Conservation (phyloP, 495 filamentous ascomycete genomes). For the Mytilinidion resinicola region DNA sequence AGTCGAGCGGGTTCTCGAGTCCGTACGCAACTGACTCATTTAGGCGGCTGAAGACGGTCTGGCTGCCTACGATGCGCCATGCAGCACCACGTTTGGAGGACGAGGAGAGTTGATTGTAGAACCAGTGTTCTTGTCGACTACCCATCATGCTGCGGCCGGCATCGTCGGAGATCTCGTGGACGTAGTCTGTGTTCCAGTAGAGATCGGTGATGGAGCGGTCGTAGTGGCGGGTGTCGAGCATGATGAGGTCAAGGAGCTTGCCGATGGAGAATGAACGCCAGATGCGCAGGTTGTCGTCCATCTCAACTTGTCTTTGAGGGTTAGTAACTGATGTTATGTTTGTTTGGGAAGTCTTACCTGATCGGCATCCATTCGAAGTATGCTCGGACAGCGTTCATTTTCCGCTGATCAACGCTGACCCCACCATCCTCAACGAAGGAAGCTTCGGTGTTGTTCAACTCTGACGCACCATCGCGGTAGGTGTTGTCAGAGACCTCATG, state of each 20-base stretch:
- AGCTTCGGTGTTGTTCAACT: conserved; percentile 55
- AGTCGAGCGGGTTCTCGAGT: conserved; percentile 47
- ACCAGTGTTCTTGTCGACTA: conserved; percentile 60
- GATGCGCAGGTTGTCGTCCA: conserved; percentile 64
- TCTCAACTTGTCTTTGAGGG: conserved; percentile 49
- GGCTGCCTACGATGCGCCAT: conserved; percentile 62
- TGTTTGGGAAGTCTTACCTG: conserved; percentile 14
- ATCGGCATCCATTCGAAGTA: conserved; percentile 65
- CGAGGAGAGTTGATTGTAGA: conserved; percentile 52
- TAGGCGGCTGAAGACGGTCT: conserved; percentile 57
- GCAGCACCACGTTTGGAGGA: conserved; percentile 49
- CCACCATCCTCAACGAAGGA: conserved; percentile 55
- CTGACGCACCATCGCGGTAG: conserved; percentile 48
- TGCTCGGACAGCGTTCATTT: conserved; percentile 62
- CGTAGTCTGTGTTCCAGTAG: conserved; percentile 52
- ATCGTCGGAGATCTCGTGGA: conserved; percentile 50
- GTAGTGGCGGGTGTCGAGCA: conserved; percentile 64
- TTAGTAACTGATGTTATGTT: conserved; percentile 4
- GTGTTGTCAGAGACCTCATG: conserved; percentile 63
- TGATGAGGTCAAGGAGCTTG: conserved; percentile 57
- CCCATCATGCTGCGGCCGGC: conserved; percentile 58
- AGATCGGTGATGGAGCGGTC: conserved; percentile 51
- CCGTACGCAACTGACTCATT: conserved; percentile 43
- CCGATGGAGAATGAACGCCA: conserved; percentile 63
- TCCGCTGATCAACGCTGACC: conserved; percentile 57